Percentiles rank a stretch among this genome's conserved stretches.
phyloP scores from a whole-genome alignment of 2,329 filamentous ascomycete species.

The Alternaria brassicae region DNA sequence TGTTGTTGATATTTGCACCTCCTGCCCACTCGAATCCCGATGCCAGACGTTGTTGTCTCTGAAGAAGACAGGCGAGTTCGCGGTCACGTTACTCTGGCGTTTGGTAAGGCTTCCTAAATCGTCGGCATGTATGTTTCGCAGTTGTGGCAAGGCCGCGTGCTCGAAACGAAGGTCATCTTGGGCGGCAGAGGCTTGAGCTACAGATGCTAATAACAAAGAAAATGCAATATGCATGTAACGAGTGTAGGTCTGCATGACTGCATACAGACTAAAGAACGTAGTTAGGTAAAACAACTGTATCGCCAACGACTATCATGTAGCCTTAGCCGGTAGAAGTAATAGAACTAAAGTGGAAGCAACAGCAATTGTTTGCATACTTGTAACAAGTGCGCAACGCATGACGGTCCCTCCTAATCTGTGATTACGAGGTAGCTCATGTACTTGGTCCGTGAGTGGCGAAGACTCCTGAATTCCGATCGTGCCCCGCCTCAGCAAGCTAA shows the following conservation, averaged over 20 bases:
- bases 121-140: neutral
- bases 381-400: neutral
- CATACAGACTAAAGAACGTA: neutral
- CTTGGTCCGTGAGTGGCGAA: neutral
- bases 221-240: neutral
- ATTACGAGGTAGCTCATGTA: neutral
- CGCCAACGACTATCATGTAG: neutral
- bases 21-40: slow-evolving; percentile 20
- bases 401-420: neutral
- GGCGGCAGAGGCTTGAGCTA: neutral
- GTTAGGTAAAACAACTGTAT: neutral
- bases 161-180: neutral
- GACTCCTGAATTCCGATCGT: neutral
- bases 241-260: neutral
- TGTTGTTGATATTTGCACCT: slow-evolving; percentile 28
- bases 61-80: slow-evolving; percentile 22
- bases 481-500: neutral
- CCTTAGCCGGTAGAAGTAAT: neutral
- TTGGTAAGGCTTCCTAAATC: slow-evolving; percentile 4
- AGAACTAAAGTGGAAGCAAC: neutral
- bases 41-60: slow-evolving; percentile 33
- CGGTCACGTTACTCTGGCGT: slow-evolving; percentile 20
- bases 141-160: neutral
- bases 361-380: neutral
- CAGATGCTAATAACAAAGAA: neutral